Percentiles rank a stretch among this genome's conserved stretches.
Evolutionary conservation across 2,329 filamentous ascomycete species (phyloP).

Genomic region (Arthrobotrys entomopaga): DNA sequence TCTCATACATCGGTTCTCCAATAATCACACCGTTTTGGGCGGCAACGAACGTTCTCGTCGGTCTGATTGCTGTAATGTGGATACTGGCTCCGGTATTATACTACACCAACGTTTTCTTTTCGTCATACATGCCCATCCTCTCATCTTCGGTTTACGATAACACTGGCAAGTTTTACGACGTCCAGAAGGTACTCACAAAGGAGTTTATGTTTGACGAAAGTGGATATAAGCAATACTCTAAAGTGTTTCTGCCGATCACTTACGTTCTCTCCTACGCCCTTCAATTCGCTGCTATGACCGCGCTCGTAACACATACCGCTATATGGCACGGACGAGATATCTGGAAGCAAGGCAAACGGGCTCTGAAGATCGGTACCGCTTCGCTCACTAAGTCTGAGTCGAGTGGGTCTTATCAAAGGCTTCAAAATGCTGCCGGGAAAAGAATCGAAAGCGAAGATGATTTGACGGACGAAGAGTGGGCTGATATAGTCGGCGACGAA

Average conservation of each 20-base stretch:
- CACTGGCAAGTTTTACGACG: slow-evolving; percentile 80
- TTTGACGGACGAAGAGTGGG: slow-evolving; percentile 58
- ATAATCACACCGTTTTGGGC: slow-evolving; percentile 87
- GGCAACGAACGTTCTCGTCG: slow-evolving; percentile 83
- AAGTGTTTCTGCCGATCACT: slow-evolving; percentile 85
- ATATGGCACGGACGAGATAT: slow-evolving; percentile 89
- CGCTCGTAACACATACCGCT: slow-evolving; percentile 80
- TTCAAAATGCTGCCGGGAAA: slow-evolving; percentile 24
- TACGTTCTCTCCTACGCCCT: slow-evolving; percentile 88
- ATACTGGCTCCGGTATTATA: slow-evolving; percentile 81
- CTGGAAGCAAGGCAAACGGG: slow-evolving; percentile 75
- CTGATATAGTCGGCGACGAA: slow-evolving; percentile 73
- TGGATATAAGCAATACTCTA: slow-evolving; percentile 82
- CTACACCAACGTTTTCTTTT: slow-evolving; percentile 81
- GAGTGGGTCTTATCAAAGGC: slow-evolving; percentile 59
- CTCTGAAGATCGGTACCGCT: slow-evolving; percentile 28
- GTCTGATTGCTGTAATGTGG: slow-evolving; percentile 85
- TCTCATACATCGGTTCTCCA: slow-evolving; percentile 86
- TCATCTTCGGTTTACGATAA: slow-evolving; percentile 89
- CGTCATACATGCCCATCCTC: slow-evolving; percentile 85
- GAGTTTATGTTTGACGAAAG: slow-evolving; percentile 81
- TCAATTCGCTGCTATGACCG: slow-evolving; percentile 83
- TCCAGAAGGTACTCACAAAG: slow-evolving; percentile 78
- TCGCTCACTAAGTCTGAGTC: slow-evolving; percentile 54
- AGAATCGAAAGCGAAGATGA: slow-evolving; percentile 31